Conservation (phyloP, 768 basidiomycete genomes). For the Leucogyrophana mollusca region DNA sequence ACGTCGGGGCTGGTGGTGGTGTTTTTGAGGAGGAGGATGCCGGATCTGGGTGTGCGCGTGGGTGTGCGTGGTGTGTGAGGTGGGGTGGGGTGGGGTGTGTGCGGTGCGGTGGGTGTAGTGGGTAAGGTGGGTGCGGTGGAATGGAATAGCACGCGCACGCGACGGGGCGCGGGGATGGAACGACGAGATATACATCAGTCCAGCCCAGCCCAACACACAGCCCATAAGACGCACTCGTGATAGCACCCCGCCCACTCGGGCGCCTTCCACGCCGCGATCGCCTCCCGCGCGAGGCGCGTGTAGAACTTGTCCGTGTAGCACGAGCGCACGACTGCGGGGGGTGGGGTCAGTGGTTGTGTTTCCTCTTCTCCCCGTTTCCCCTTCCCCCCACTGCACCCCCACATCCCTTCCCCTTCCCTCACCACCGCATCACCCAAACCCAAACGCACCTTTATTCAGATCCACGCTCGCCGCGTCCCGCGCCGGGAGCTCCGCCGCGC, state of each 20-base stretch:
- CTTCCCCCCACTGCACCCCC: too few relatives aligned
- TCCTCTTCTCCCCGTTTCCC: too few relatives aligned
- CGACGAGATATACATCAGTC: too few relatives aligned
- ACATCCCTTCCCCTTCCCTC: too few relatives aligned
- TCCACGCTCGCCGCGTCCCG: slow-evolving; percentile 75
- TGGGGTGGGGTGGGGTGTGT: background rate
- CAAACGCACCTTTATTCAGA: slow-evolving; percentile 36
- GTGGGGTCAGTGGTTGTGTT: background rate
- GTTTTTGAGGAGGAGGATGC: slow-evolving; percentile 51
- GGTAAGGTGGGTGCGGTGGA: too few relatives aligned
- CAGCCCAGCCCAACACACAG: too few relatives aligned
- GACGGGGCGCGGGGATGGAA: too few relatives aligned
- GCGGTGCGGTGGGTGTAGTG: too few relatives aligned
- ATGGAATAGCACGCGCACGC: too few relatives aligned
- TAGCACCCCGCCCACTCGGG: slow-evolving; percentile 71
- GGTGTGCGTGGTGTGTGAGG: background rate
- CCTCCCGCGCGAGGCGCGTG: slow-evolving; percentile 68
- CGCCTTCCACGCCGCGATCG: slow-evolving; percentile 75
- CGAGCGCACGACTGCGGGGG: slow-evolving; percentile 64
- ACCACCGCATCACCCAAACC: background rate
- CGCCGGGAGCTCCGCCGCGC: slow-evolving; percentile 67
- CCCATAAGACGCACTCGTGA: slow-evolving; percentile 77
- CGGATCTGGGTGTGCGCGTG: slow-evolving; percentile 52
- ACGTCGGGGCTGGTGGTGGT: slow-evolving; percentile 41
- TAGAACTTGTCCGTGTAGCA: slow-evolving; percentile 73